Conservation (phyloP, 2,329 filamentous ascomycete genomes). For the Zymoseptoria crescenta region DNA sequence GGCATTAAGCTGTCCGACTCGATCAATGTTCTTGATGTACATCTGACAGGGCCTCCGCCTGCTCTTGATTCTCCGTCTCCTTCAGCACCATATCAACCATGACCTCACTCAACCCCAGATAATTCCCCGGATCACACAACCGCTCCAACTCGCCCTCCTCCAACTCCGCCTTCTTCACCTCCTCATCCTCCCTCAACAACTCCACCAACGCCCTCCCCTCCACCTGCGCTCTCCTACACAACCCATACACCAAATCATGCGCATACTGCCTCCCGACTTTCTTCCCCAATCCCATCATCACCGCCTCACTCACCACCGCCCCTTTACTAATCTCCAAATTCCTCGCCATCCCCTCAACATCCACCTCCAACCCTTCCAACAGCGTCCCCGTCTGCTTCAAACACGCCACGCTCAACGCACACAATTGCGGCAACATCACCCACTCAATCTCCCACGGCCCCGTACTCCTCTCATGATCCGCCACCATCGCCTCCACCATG, state of each 20-base stretch:
- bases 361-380: conserved; percentile 22
- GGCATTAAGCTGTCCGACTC: no score
- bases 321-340: conserved; percentile 29
- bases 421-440: conserved; percentile 25
- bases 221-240: conserved; percentile 22
- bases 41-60: no score
- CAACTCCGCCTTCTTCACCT: conserved; percentile 17
- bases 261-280: conserved; percentile 29
- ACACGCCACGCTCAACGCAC: conserved; percentile 19
- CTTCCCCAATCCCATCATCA: conserved; percentile 33
- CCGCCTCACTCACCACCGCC: conserved; percentile 31
- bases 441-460: conserved; percentile 27
- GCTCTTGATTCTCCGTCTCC: neutral
- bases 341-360: conserved; percentile 20
- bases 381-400: conserved; percentile 20
- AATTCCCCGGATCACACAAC: conserved; percentile 22
- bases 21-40: no score
- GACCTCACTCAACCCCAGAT: conserved; percentile 22
- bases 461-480: conserved; percentile 24
- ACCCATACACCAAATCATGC: conserved; percentile 32
- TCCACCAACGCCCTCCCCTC: conserved; percentile 17
- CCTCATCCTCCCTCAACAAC: conserved; percentile 17
- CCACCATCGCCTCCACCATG: conserved; percentile 22
- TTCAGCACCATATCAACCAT: conserved; percentile 23
- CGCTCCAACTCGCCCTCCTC: conserved; percentile 15